Evolutionary conservation across 1,284 basidiomycete species (phyloP).

Genomic region (Leccinum subrobustum): DNA sequence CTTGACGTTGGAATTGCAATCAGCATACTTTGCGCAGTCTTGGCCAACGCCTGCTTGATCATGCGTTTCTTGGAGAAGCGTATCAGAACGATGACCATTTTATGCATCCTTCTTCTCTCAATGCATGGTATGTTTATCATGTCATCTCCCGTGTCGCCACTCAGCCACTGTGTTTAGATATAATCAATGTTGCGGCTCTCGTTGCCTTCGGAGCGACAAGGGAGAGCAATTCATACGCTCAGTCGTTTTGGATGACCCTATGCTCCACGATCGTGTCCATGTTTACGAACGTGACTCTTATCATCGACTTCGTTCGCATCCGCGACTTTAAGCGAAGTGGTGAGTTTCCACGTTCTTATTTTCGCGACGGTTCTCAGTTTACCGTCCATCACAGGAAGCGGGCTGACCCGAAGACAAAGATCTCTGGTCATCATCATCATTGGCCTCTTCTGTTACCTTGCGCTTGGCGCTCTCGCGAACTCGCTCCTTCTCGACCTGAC

Average conservation of each 20-base stretch:
- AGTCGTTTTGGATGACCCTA: constrained; percentile 80
- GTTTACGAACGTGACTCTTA: constrained; percentile 68
- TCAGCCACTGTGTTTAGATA: constrained; percentile 42
- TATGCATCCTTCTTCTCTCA: constrained; percentile 62
- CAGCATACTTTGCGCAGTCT: constrained; percentile 66
- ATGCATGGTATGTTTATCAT: constrained; percentile 55
- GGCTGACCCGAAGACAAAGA: constrained; percentile 78
- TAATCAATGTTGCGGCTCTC: constrained; percentile 67
- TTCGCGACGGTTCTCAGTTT: not conserved
- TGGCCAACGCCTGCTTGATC: constrained; percentile 72
- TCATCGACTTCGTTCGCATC: constrained; percentile 60
- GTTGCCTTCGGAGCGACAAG: constrained; percentile 64
- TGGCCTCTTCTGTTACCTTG: constrained; percentile 69
- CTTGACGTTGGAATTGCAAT: constrained; percentile 64
- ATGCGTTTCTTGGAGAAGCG: constrained; percentile 69
- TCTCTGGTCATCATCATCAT: constrained; percentile 78
- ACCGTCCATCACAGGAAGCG: constrained; percentile 51
- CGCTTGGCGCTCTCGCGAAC: constrained; percentile 62
- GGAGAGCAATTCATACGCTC: constrained; percentile 70
- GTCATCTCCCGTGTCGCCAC: not conserved
- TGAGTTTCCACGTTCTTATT: constrained; percentile 28
- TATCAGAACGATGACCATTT: constrained; percentile 60
- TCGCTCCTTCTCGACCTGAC: constrained; percentile 56
- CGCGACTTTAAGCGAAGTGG: constrained; percentile 69
- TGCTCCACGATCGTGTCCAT: constrained; percentile 72